Base-by-base conservation (phyloP, 2,329 filamentous ascomycete genomes). In the Penicillium sp. region DNA sequence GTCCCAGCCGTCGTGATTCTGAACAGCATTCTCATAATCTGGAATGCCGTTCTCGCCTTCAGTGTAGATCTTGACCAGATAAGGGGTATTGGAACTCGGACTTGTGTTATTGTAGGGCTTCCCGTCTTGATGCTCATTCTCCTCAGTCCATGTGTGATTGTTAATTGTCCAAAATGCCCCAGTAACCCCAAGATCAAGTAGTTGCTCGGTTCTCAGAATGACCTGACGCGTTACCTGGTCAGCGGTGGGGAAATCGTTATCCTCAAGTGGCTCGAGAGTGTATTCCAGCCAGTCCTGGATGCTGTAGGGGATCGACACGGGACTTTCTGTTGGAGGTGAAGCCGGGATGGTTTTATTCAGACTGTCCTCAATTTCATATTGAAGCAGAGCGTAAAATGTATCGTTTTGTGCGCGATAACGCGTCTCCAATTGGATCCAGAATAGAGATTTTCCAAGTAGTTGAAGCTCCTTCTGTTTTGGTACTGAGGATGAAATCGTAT, bases 271-370 rank as follows among this genome's bases (percentile, higher is more conserved):
- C 28, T 64, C 54, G 18, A 69, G 56, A 2, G 59, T 42, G 39
- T 69, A 69, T 31, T 69, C 67, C 5, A 61, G 29, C 53, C 55
- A 61, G 29, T 42, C 24, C 3, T 42, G 26, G 5, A 16, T 39
- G 5, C 33, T 40, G 3, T 37, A 74, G 2, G 87, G 68, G 10
- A 78, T 67, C 2, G 88, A 52, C 2, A 83, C 77, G 0, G 80
- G 75, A 23, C 89, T 86, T 3, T 82, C 85, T 51, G 88, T 83
- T n/a, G 44, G 59, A 87, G 88, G n/a, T n/a, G n/a, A n/a, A n/a
- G n/a, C n/a, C n/a, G n/a, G n/a, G n/a, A n/a, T n/a, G n/a, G n/a
- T n/a, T n/a, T n/a, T n/a, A n/a, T n/a, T n/a, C n/a, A n/a, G n/a
- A n/a, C 0, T 78, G 39, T 58, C 86, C n/a, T n/a, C n/a, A n/a